Evolutionary conservation across 306 rosid genomes (phyloP), one percentile per base, ranked within the genome.

Genomic region (Quercus cerris): DNA sequence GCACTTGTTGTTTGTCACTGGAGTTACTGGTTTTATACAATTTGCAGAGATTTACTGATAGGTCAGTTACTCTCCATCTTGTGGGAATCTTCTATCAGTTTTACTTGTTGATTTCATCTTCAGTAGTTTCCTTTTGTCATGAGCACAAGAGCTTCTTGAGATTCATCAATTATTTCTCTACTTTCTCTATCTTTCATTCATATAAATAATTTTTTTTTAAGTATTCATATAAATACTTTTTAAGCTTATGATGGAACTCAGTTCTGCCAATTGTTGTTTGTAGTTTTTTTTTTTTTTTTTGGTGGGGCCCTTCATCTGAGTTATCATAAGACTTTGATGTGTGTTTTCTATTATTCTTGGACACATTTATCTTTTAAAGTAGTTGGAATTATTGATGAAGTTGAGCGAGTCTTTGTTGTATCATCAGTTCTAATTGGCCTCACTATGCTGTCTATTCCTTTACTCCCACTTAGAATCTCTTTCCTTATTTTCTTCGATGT

Each of bases 21-120:
- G 89, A 88, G 75, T 30, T 88, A 44, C 74, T 88, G 78, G 84
- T 89, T 75, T 70, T 84, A 46, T 87, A 82, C 38, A 82, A 85
- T 56, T 85, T 85, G 76, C 87, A 83, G 70, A 82, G 76, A 73
- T 85, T 80, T 68, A 81, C 18, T n/a, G 25, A 38, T 41, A 52
- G 30, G 56, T 96, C 44, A 89, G 93, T 81, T 56, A 38, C 77
- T 73, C 70, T 78, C 73, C 76, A 46, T 23, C 56, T 17, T 72
- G 17, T 63, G 51, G 56, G 27, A 73, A 69, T 63, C 64, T 57
- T 78, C 58, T 70, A 73, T 23, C 11, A n/a, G 15, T 55, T 38
- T 71, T 81, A 18, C 11, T 33, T 33, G 72, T 35, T 67, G 49
- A 33, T 67, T 35, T 67, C 52, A 6, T 30, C 46, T 5, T 64